Evolutionary conservation across 495 filamentous ascomycete genomes (phyloP).

Genomic region (Penicillium goetzii): DNA sequence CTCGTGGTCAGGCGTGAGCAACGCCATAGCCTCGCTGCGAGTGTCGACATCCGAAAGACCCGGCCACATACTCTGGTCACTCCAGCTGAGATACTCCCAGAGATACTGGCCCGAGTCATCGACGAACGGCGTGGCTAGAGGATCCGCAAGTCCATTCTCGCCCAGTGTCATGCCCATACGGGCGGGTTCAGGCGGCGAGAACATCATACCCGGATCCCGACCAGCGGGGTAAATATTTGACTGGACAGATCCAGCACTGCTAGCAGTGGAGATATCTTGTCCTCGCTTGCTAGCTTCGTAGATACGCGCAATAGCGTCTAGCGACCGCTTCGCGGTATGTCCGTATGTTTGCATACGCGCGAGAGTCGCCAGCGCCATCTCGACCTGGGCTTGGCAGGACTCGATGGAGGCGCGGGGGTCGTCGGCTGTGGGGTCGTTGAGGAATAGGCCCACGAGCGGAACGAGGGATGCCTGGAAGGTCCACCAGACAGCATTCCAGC

Average conservation of each 20-base stretch:
- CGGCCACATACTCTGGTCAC: slow-evolving; percentile 44
- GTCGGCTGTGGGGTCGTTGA: slow-evolving; percentile 60
- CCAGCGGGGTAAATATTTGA: slow-evolving; percentile 24
- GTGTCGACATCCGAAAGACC: slow-evolving; percentile 39
- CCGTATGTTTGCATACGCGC: slow-evolving; percentile 72
- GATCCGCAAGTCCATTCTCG: slow-evolving; percentile 34
- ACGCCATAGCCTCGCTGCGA: slow-evolving; percentile 27
- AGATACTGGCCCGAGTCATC: slow-evolving; percentile 46
- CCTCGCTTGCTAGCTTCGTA: slow-evolving; percentile 61
- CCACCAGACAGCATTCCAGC: slow-evolving; percentile 85
- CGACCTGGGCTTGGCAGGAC: slow-evolving; percentile 58
- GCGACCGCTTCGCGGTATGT: slow-evolving; percentile 67
- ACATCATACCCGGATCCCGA: slow-evolving; percentile 25
- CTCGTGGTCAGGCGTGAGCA: slow-evolving; percentile 37
- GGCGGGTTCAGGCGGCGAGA: slow-evolving; percentile 27
- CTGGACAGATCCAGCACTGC: slow-evolving; percentile 8
- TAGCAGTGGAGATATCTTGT: slow-evolving; percentile 20
- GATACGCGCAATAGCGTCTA: slow-evolving; percentile 70
- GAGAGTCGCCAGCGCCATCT: slow-evolving; percentile 68
- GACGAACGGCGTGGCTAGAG: slow-evolving; percentile 33
- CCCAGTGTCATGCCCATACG: slow-evolving; percentile 27
- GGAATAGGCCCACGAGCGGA: slow-evolving; percentile 71
- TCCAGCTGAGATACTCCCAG: slow-evolving; percentile 52
- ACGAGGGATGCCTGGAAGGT: slow-evolving; percentile 81
- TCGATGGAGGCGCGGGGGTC: slow-evolving; percentile 58